Evolutionary conservation across 2,329 filamentous ascomycete species (phyloP), one percentile per base, ranked within the genome.

Genomic region (Fusarium staphyleae): DNA sequence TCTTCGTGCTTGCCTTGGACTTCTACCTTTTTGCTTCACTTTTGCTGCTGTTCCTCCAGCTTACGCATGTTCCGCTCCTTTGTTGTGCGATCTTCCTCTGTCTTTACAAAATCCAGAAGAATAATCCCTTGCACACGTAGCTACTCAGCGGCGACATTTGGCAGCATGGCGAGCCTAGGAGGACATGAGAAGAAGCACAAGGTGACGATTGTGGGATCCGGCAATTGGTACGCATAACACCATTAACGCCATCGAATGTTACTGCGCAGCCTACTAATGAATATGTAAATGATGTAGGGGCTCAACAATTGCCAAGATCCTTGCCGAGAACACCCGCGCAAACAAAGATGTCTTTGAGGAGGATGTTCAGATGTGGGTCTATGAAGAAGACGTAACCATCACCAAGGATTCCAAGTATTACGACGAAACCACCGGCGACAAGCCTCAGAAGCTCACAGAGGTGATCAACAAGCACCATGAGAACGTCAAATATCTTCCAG

Each of bases 321-420:
- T 97, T 45, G 93, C 93, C 66, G 93, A 99, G 75, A 99, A 96
- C 77, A 89, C 91, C 30, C 85, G 83, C 57, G 86, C 83, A 61
- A 81, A 96, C 76, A 82, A 87, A 9, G 83, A 91, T 24, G 71
- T 97, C 36, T 99, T 98, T 72, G 90, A 98, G 70, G 80, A 88
- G 72, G 81, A 91, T 57, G 92, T 99, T 45, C 91, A 96, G 76
- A 98, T 99, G 95, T 99, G 95, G 95, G 96, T 99, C 69, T 97
- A 87, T 72, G 95, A 99, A 76, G 95, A 99, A 75, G 85, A 96
- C 18, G 87, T 96, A 60, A 83, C 84, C 48, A 80, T 96, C 34
- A 77, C 89, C 11, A 81, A 87, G 67, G 81, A 83, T 60, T 93
- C 90, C 41, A 86, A 85, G 64, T 83, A 91, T 76, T 92, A 91